These are phyloP conservation scores for Eucalyptus regnans DNA, from an alignment of 345 rosid species.

Conservation along the genomic window DNA sequence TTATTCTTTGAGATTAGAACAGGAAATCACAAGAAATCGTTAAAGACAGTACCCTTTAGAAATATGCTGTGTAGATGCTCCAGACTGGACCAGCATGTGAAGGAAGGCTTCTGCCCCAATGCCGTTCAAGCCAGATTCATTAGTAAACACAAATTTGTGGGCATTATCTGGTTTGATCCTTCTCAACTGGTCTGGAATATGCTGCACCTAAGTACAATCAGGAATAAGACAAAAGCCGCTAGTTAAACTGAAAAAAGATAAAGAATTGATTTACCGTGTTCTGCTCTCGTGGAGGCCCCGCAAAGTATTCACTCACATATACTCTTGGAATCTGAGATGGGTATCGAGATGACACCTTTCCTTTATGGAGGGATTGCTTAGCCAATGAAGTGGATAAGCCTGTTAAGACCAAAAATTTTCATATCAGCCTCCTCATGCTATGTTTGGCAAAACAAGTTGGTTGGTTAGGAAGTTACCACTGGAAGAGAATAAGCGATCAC, in stretches of 20 bases:
- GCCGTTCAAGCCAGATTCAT: slow-evolving; percentile 36
- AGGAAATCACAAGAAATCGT: background rate
- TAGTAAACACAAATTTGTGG: slow-evolving; percentile 37
- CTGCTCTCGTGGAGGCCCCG: slow-evolving; percentile 29
- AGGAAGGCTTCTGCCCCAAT: slow-evolving; percentile 47
- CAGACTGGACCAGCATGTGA: slow-evolving; percentile 48
- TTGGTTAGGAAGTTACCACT: slow-evolving; percentile 33
- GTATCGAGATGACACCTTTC: slow-evolving; percentile 43
- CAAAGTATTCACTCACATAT: slow-evolving; percentile 62
- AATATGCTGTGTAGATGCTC: slow-evolving; percentile 54
- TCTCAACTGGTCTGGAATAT: slow-evolving; percentile 18
- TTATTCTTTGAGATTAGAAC: background rate
- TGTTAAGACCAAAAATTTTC: slow-evolving; percentile 13
- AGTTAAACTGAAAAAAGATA: background rate
- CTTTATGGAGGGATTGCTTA: slow-evolving; percentile 21
- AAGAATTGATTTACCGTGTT: slow-evolving; percentile 27
- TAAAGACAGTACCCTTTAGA: slow-evolving; percentile 41
- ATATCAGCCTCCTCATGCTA: background rate
- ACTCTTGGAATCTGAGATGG: slow-evolving; percentile 46
- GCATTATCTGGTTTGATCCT: slow-evolving; percentile 44
- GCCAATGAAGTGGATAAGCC: slow-evolving; percentile 44
- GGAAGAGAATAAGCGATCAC: slow-evolving; percentile 14
- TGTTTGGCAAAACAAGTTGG: background rate
- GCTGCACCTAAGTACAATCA: slow-evolving; percentile 24
- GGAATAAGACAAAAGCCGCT: background rate